Evolutionary conservation across 345 rosid genomes (phyloP).

Genomic region (Theobroma cacao): DNA sequence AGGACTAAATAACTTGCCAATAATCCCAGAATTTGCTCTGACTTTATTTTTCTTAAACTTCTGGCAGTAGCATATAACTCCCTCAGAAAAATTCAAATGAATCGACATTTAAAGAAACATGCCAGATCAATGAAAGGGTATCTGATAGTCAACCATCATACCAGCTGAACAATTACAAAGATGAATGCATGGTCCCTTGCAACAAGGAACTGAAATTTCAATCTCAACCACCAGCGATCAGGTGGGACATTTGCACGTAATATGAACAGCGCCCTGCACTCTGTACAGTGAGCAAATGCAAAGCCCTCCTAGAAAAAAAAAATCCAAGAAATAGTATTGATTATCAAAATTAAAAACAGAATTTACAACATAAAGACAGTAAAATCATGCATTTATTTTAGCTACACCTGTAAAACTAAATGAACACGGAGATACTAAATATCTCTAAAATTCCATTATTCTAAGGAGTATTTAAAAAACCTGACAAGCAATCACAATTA

Average conservation of each 20-base stretch:
- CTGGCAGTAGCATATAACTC: not conserved
- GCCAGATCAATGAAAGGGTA: not conserved
- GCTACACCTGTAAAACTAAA: not conserved
- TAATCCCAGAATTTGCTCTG: not conserved
- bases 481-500: not conserved
- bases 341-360: conserved; percentile 7
- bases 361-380: not conserved
- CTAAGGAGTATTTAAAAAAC: not conserved
- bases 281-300: conserved; percentile 99
- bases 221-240: conserved; percentile 98
- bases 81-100: not conserved
- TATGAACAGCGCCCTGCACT: conserved; percentile 88
- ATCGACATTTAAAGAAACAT: not conserved
- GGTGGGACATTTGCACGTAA: conserved; percentile 94
- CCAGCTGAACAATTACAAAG: conserved; percentile 95
- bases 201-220: conserved; percentile 97
- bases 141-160: conserved; percentile 26
- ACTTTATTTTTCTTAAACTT: not conserved
- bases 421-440: not conserved
- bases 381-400: conserved; percentile 3
- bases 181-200: conserved; percentile 94
- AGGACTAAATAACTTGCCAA: not conserved
- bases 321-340: conserved; percentile 1
- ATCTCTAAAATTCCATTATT: not conserved
- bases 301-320: conserved; percentile 82